Base-by-base conservation (phyloP, 2,329 filamentous ascomycete species). In the Lanzia echinophila region DNA sequence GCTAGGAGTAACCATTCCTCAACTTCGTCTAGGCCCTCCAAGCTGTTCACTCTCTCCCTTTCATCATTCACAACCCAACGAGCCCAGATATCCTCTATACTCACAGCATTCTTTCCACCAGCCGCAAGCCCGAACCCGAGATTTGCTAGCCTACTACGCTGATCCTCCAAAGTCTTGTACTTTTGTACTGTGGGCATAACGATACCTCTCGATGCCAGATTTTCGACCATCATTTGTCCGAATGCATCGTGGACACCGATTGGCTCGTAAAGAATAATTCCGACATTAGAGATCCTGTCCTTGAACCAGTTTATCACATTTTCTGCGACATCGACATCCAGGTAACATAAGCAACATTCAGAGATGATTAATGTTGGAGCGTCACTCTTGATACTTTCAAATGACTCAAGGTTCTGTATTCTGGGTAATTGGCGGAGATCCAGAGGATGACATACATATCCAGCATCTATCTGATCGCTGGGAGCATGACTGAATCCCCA, bases 311-410 rank as follows among this genome's bases (percentile, higher is more conserved):
- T 69, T 20, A 95, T 70, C 4, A 92, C 82, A 1, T 73, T 71
- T 36, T 77, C 75, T 0, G 90, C 86, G 49, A 84, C 78, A 0
- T 77, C 64, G 0, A 84, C 78, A 8, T 84, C 77, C 1, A 99
- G 79, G 66, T 99, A 99, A 68, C 94, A 89, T 32, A 99, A 79
- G 68, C 94, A 99, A 76, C 94, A 97, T 70, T 99, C 94, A 0
- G 92, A 97, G 6, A 99, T 77, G 22, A 99, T 71, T 8, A 99
- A 73, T 0, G 94, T 99, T 0, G 94, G 90, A 0, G 88, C 22
- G 67, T 81, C 63, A 61, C 71, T 66, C 73, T 79, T 62, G 73
- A 82, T 60, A 62, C 77, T 77, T 19, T 65, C 62, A 4, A 81
- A 66, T 61, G 46, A 44, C 17, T 56, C 34, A 15, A 56, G 32